Conservation (phyloP, 306 rosid genomes). For the Glycine soja region DNA sequence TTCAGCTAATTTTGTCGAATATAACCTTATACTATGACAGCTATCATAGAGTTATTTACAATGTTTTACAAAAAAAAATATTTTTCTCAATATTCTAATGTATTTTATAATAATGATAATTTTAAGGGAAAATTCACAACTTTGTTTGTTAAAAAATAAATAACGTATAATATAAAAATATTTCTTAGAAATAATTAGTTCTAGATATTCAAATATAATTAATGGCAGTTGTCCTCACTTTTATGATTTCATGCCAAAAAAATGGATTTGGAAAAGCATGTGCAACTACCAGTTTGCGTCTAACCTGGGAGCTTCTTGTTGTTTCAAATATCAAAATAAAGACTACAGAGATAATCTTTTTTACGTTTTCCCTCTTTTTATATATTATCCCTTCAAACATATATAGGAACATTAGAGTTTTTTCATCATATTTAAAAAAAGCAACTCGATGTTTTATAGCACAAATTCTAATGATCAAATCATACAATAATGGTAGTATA, state of each 20-base stretch:
- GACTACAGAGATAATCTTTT: not conserved
- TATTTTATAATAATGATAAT: too few species aligned
- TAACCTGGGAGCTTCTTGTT: not conserved
- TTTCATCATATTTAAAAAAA: not conserved
- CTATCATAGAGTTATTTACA: too few species aligned
- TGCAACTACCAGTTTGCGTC: not conserved
- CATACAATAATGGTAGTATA: not conserved
- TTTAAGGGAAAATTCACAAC: too few species aligned
- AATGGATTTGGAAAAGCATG: not conserved
- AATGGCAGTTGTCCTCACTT: not conserved
- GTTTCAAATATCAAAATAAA: not conserved
- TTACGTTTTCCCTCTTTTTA: not conserved
- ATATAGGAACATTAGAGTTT: not conserved
- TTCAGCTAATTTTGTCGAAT: too few species aligned
- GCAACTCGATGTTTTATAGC: not conserved
- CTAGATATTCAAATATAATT: not conserved
- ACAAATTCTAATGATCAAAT: not conserved
- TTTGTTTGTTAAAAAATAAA: too few species aligned
- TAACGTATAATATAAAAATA: too few species aligned
- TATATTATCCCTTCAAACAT: conserved; percentile 15
- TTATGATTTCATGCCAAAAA: conserved; percentile 1
- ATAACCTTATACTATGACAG: too few species aligned
- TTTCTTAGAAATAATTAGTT: not conserved
- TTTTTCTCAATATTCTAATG: too few species aligned
- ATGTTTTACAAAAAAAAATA: too few species aligned